Conservation (phyloP, 106 monocot genomes). For the Dioscorea alata region DNA sequence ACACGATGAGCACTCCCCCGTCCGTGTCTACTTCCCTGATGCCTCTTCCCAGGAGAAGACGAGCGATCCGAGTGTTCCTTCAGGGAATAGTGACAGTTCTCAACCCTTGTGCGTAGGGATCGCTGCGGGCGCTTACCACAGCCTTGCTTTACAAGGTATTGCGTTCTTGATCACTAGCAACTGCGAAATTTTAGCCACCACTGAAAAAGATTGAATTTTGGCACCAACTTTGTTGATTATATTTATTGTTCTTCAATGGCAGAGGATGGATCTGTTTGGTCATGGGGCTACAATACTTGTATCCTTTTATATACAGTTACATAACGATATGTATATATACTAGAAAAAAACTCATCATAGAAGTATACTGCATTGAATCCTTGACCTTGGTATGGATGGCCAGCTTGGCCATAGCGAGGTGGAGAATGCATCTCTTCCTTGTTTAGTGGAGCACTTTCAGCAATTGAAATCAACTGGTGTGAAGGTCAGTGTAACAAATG, state of each 20-base stretch:
- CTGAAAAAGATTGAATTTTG: too few relatives aligned
- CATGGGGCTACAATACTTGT: conserved; percentile 91
- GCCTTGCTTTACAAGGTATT: conserved; percentile 67
- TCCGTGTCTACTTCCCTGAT: conserved; percentile 20
- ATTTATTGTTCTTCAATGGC: conserved; percentile 15
- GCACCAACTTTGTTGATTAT: too few relatives aligned
- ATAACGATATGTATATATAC: not conserved
- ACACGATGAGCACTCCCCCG: conserved; percentile 50
- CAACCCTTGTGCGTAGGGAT: conserved; percentile 39
- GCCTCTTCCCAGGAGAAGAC: not conserved
- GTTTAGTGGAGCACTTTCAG: conserved; percentile 44
- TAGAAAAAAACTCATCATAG: too few relatives aligned
- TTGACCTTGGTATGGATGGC: conserved; percentile 67
- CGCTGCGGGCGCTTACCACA: conserved; percentile 80
- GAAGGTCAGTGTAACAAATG: not conserved
- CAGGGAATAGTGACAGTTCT: not conserved
- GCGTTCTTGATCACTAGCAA: too few relatives aligned
- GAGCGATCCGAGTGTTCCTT: not conserved
- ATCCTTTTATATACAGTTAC: conserved; percentile 33
- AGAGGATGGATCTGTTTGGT: conserved; percentile 90
- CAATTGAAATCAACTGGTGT: conserved; percentile 32
- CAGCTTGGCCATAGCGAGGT: conserved; percentile 52
- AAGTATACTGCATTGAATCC: conserved; percentile 7
- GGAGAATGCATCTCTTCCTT: conserved; percentile 54
- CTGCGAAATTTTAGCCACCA: too few relatives aligned